phyloP scores from a whole-genome alignment of 73 alveolate genomes.

The Tetrahymena borealis region DNA sequence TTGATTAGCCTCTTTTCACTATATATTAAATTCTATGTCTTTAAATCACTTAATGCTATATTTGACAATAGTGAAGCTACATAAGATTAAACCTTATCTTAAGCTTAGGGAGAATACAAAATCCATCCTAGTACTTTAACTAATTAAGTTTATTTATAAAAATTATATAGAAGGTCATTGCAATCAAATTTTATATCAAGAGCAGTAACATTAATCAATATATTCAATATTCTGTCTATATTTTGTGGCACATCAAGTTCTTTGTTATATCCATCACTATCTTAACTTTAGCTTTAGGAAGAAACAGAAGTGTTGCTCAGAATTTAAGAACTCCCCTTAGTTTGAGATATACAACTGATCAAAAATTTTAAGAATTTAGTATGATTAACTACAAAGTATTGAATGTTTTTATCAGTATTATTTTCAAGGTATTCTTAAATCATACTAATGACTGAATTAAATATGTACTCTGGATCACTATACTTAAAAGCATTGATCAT shows the following conservation, averaged over 20 bases:
- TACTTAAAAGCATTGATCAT: neutral
- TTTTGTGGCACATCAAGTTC: neutral
- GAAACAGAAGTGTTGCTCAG: neutral
- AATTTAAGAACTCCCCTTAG: neutral
- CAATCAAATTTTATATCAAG: neutral
- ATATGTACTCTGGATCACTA: neutral
- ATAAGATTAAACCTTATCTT: neutral
- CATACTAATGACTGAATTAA: neutral
- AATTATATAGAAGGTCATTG: neutral
- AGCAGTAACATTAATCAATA: neutral
- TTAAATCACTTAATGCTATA: neutral
- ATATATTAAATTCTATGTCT: neutral
- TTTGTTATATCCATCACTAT: neutral
- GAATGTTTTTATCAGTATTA: neutral
- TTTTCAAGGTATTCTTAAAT: neutral
- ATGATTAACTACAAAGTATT: neutral
- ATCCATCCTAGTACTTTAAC: neutral
- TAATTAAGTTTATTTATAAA: neutral
- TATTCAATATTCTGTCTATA: neutral
- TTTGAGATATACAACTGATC: neutral
- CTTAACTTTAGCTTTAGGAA: neutral
- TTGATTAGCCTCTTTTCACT: neutral
- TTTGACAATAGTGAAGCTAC: neutral
- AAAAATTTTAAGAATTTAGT: neutral
- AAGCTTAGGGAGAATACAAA: neutral